These are phyloP conservation scores for Auriscalpium microsporum DNA, from an alignment of 768 basidiomycete genomes.

Conservation along the genomic window DNA sequence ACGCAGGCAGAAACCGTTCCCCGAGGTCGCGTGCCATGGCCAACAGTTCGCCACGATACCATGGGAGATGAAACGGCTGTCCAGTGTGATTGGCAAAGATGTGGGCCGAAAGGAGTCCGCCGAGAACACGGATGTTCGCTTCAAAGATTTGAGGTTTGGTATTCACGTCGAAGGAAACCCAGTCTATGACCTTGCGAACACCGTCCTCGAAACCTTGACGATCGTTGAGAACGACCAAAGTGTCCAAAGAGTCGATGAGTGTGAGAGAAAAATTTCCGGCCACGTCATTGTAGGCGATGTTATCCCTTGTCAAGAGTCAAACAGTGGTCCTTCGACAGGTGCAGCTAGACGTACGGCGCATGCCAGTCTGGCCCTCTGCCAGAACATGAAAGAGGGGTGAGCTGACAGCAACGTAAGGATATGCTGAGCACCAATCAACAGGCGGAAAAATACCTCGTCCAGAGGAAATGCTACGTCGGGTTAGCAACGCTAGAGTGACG, in stretches of 20 bases:
- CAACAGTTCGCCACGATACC: constrained; percentile 80
- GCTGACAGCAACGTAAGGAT: constrained; percentile 30
- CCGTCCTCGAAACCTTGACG: constrained; percentile 74
- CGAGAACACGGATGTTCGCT: constrained; percentile 89
- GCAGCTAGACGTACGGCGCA: constrained; percentile 52
- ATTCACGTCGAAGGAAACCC: constrained; percentile 88
- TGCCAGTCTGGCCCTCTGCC: constrained; percentile 85
- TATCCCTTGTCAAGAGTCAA: constrained; percentile 40
- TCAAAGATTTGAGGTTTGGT: constrained; percentile 98
- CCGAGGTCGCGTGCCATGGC: constrained; percentile 83
- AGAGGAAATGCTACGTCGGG: constrained; percentile 63
- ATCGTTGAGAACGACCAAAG: constrained; percentile 82
- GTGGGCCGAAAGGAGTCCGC: constrained; percentile 82
- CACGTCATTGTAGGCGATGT: constrained; percentile 84
- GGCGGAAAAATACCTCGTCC: constrained; percentile 53
- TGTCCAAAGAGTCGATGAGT: constrained; percentile 76
- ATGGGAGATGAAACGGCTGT: constrained; percentile 67
- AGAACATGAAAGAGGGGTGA: constrained; percentile 82
- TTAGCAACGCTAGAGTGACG: not conserved
- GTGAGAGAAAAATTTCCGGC: constrained; percentile 89
- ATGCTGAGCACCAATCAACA: constrained; percentile 3
- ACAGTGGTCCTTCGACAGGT: constrained; percentile 9
- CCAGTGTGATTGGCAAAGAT: constrained; percentile 62
- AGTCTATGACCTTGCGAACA: constrained; percentile 69
- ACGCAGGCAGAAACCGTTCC: constrained; percentile 79